Conservation (phyloP, 345 rosid species). For the Psidium friedrichsthalianum region DNA sequence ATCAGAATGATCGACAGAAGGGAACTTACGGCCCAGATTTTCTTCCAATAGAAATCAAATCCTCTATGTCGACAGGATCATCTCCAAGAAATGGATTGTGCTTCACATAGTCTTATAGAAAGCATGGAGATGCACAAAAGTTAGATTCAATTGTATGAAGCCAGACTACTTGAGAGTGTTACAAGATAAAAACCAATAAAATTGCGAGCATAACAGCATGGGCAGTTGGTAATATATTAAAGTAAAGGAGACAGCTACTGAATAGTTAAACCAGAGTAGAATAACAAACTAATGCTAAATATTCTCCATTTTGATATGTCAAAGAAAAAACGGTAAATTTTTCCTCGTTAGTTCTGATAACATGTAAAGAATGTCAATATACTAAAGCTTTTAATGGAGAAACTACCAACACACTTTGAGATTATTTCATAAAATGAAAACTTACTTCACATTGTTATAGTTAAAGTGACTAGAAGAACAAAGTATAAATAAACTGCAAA, state of each 20-base stretch:
- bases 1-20: background rate
- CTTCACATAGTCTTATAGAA: slow-evolving; percentile 51
- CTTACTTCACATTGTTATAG: background rate
- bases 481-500: background rate
- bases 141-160: background rate
- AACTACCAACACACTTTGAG: background rate
- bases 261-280: background rate
- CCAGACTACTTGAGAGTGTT: background rate
- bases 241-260: background rate
- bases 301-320: background rate
- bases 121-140: background rate
- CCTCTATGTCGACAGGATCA: slow-evolving; percentile 92
- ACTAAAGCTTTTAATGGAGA: background rate
- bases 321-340: background rate
- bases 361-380: background rate
- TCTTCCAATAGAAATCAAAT: slow-evolving; percentile 75
- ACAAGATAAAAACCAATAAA: background rate
- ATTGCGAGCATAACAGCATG: background rate
- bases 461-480: background rate
- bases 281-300: background rate
- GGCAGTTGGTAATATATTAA: background rate
- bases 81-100: slow-evolving; percentile 67
- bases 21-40: slow-evolving; percentile 64
- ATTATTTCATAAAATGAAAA: background rate
- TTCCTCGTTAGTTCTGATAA: background rate